These are phyloP conservation scores for Verticillium zaregamsianum DNA, from an alignment of 2,329 filamentous ascomycete species.

Conservation along the genomic window DNA sequence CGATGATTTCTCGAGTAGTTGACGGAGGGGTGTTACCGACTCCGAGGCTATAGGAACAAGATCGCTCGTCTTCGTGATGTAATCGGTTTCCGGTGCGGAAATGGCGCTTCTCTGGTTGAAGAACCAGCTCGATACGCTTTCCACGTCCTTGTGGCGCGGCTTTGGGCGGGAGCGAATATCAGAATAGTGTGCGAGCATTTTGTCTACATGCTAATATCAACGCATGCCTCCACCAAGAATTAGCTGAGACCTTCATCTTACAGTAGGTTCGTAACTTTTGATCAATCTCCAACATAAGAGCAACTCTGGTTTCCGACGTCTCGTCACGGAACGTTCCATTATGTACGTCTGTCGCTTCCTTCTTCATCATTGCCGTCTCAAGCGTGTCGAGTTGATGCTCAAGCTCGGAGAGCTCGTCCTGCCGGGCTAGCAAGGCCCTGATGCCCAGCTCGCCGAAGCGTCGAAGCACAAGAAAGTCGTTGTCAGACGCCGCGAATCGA, in stretches of 20 bases:
- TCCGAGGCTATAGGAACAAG: constrained; percentile 13
- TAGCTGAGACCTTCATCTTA: constrained; percentile 5
- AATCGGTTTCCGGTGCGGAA: constrained; percentile 12
- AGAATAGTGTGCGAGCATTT: constrained; percentile 19
- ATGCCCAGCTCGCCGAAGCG: constrained; percentile 25
- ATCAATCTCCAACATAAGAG: constrained; percentile 11
- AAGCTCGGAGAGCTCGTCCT: constrained; percentile 25
- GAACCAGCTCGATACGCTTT: constrained; percentile 19
- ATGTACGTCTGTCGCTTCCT: constrained; percentile 13
- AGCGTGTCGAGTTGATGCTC: constrained; percentile 23
- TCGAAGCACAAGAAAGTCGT: constrained; percentile 25
- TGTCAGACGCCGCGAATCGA: constrained; percentile 23
- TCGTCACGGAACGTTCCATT: constrained; percentile 23
- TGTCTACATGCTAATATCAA: constrained; percentile 11
- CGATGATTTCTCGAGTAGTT: constrained; percentile 6
- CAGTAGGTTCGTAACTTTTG: constrained; percentile 19
- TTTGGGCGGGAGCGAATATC: constrained; percentile 11
- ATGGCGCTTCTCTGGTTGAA: constrained; percentile 8
- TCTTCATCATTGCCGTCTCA: constrained; percentile 18
- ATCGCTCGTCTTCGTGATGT: constrained; percentile 11
- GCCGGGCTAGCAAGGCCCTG: constrained; percentile 23
- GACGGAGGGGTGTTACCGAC: constrained; percentile 9
- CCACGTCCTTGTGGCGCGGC: constrained; percentile 16
- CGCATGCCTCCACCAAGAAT: too few species aligned
- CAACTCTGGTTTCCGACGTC: constrained; percentile 11